Evolutionary conservation across 2,329 filamentous ascomycete genomes (phyloP).

Genomic region (Hymenoscyphus albidus): DNA sequence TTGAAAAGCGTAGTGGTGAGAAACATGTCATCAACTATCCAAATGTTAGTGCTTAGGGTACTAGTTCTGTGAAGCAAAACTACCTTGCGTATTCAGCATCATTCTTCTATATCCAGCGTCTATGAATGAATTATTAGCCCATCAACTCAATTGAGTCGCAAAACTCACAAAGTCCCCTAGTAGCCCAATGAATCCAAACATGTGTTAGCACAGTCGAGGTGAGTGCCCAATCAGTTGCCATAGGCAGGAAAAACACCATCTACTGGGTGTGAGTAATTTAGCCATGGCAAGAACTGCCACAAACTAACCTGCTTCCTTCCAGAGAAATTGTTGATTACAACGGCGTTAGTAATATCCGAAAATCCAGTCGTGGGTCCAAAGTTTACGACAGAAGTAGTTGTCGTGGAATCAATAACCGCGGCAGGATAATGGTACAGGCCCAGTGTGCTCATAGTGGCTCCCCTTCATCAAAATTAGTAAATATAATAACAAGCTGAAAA

Average conservation of each 20-base stretch:
- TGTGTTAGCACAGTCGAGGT: conserved; percentile 21
- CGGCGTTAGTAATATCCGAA: conserved; percentile 44
- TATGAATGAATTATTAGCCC: conserved; percentile 6
- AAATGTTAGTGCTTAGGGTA: not conserved
- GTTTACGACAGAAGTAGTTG: conserved; percentile 51
- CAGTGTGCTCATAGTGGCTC: conserved; percentile 44
- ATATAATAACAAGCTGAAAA: not conserved
- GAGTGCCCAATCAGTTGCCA: conserved; percentile 40
- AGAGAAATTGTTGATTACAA: conserved; percentile 55
- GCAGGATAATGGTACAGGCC: conserved; percentile 58
- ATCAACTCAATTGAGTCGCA: not conserved
- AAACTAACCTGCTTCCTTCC: conserved; percentile 50
- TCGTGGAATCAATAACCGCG: conserved; percentile 49
- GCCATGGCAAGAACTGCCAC: not conserved
- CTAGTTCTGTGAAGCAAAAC: not conserved
- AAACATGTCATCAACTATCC: conserved; percentile 54
- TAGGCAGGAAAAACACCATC: conserved; percentile 57
- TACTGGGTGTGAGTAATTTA: conserved; percentile 5
- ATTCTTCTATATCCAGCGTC: conserved; percentile 19
- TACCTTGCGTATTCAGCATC: conserved; percentile 24
- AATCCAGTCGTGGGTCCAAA: conserved; percentile 45
- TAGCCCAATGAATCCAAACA: conserved; percentile 25
- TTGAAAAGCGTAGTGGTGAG: conserved; percentile 45
- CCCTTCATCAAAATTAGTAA: conserved; percentile 9
- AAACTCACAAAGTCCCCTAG: conserved; percentile 21